These are phyloP conservation scores for Drechslerella coelobrocha DNA, from an alignment of 2,329 filamentous ascomycete species.

Conservation along the genomic window DNA sequence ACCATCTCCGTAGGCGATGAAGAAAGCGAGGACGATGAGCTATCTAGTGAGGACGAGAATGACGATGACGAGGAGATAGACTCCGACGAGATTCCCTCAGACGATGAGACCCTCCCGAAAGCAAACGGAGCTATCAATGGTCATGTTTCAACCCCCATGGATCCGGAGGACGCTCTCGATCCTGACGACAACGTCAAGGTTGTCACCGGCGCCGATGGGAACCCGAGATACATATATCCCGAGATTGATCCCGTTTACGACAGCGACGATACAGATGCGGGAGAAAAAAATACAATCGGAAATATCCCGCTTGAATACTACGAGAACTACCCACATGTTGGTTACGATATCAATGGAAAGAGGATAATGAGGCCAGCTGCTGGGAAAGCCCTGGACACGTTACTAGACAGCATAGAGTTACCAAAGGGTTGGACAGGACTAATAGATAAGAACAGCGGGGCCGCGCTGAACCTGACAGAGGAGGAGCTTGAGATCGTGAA, in stretches of 20 bases:
- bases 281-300: conserved; percentile 86
- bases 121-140: conserved; percentile 59
- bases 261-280: conserved; percentile 89
- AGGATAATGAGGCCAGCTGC: conserved; percentile 95
- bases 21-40: conserved; percentile 61
- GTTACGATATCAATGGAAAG: conserved; percentile 98
- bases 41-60: conserved; percentile 67
- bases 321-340: conserved; percentile 96
- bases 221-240: conserved; percentile 86
- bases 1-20: conserved; percentile 65
- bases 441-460: conserved; percentile 91
- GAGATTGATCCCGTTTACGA: conserved; percentile 96
- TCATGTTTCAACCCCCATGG: conserved; percentile 58
- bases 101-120: conserved; percentile 59
- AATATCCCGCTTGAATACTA: conserved; percentile 94
- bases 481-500: conserved; percentile 89
- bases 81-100: conserved; percentile 63
- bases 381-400: conserved; percentile 87
- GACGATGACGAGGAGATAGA: conserved; percentile 61
- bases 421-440: conserved; percentile 97
- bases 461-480: conserved; percentile 82
- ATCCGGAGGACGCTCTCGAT: too few relatives aligned
- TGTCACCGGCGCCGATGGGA: conserved; percentile 85
- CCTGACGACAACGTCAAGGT: conserved; percentile 67
- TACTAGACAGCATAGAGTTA: conserved; percentile 94